These are phyloP conservation scores for Fraxinus anomala DNA, from an alignment of 257 asterid species.

Conservation along the genomic window DNA sequence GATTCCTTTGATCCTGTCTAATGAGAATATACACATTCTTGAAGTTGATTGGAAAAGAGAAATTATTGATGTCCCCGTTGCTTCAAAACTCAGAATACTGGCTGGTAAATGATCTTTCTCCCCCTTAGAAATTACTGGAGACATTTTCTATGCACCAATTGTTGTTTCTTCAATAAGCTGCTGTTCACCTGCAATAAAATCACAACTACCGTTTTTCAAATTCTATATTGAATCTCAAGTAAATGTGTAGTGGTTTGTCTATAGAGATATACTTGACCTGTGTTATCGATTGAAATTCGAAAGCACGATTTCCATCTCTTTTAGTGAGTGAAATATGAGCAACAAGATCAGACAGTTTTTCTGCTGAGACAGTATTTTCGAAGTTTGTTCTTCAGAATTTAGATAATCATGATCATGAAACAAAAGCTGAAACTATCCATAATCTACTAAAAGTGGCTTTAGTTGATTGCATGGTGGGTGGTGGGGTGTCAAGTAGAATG, in stretches of 20 bases:
- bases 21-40: constrained; percentile 43
- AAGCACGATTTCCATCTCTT: background rate
- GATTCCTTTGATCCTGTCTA: constrained; percentile 53
- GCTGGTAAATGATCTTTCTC: constrained; percentile 47
- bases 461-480: background rate
- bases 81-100: constrained; percentile 65
- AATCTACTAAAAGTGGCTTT: background rate
- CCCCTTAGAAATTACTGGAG: background rate
- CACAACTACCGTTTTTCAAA: background rate
- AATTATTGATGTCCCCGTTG: constrained; percentile 50
- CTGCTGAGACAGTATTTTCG: background rate
- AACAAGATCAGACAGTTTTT: background rate
- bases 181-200: background rate
- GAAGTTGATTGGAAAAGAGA: constrained; percentile 63
- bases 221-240: background rate
- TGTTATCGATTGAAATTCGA: background rate
- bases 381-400: background rate
- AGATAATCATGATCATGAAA: no score
- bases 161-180: background rate
- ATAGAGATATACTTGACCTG: background rate
- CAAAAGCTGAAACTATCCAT: background rate
- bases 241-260: background rate
- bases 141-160: background rate
- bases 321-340: background rate
- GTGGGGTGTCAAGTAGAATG: background rate